Evolutionary conservation across 768 basidiomycete species (phyloP).

Genomic region (Leccinum obscurum): DNA sequence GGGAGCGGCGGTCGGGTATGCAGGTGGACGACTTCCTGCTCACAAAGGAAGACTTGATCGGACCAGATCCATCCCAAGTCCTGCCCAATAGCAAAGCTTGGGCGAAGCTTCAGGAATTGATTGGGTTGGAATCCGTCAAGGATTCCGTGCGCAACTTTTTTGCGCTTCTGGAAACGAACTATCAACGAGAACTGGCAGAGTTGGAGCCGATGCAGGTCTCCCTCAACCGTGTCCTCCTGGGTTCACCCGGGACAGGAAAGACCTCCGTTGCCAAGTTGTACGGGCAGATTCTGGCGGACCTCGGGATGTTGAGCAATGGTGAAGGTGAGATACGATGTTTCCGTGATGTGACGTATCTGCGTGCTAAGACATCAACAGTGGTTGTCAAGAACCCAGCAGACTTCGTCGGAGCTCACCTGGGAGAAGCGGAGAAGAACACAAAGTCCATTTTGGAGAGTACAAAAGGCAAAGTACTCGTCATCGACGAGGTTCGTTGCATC

Average conservation of each 20-base stretch:
- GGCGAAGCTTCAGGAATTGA: conserved; percentile 52
- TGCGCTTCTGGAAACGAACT: conserved; percentile 51
- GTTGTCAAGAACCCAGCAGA: conserved; percentile 69
- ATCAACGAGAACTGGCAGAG: conserved; percentile 58
- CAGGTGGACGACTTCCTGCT: conserved; percentile 62
- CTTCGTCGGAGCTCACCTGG: conserved; percentile 58
- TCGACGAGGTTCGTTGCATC: conserved; percentile 55
- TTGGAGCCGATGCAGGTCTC: conserved; percentile 51
- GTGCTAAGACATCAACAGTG: conserved; percentile 38
- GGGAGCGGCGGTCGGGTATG: no score
- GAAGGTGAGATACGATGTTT: conserved; percentile 49
- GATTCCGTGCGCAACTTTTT: conserved; percentile 52
- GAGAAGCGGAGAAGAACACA: conserved; percentile 63
- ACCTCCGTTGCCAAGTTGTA: conserved; percentile 71
- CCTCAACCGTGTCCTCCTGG: conserved; percentile 67
- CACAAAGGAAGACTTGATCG: conserved; percentile 58
- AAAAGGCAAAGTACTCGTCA: conserved; percentile 67
- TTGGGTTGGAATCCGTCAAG: conserved; percentile 60
- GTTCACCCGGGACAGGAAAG: conserved; percentile 72
- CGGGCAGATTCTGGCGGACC: conserved; percentile 60
- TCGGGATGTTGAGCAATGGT: conserved; percentile 67
- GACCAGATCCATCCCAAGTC: conserved; percentile 58
- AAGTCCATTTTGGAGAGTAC: conserved; percentile 61
- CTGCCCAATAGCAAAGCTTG: conserved; percentile 48
- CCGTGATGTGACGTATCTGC: background rate